These are phyloP conservation scores for Leucocoprinus birnbaumii DNA, from an alignment of 768 basidiomycete species.

Conservation along the genomic window DNA sequence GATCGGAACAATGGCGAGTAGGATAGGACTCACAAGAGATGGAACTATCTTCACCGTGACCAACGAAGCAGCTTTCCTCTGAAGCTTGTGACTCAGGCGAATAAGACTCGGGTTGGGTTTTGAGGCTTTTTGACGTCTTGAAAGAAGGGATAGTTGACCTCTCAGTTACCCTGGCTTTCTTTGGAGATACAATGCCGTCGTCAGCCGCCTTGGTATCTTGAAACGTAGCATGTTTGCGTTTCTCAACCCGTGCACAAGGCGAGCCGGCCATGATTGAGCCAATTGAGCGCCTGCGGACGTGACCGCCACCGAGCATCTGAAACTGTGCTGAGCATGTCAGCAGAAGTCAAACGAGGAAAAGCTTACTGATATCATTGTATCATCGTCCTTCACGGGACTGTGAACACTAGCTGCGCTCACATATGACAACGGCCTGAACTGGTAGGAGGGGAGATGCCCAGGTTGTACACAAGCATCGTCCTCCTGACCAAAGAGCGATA, in stretches of 20 bases:
- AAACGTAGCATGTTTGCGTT: conserved; percentile 52
- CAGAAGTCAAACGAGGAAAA: conserved; percentile 2
- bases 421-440: conserved; percentile 65
- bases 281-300: conserved; percentile 65
- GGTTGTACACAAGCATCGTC: conserved; percentile 28
- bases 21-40: conserved; percentile 43
- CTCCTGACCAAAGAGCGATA: conserved; percentile 62
- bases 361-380: conserved; percentile 79
- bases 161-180: conserved; percentile 48
- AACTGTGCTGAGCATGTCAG: not conserved
- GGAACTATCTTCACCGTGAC: conserved; percentile 62
- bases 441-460: conserved; percentile 40
- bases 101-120: conserved; percentile 58
- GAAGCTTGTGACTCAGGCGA: conserved; percentile 63
- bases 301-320: conserved; percentile 80
- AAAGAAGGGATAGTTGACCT: conserved; percentile 67
- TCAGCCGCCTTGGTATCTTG: conserved; percentile 26
- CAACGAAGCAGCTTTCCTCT: conserved; percentile 63
- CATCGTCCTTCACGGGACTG: conserved; percentile 62
- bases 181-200: conserved; percentile 36
- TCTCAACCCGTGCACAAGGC: conserved; percentile 64
- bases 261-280: conserved; percentile 67
- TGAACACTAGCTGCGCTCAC: conserved; percentile 49
- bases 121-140: conserved; percentile 69
- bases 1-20: not conserved